Conservation (phyloP, 192 early-diverging fungal species). For the Chytriomyces sp. region DNA sequence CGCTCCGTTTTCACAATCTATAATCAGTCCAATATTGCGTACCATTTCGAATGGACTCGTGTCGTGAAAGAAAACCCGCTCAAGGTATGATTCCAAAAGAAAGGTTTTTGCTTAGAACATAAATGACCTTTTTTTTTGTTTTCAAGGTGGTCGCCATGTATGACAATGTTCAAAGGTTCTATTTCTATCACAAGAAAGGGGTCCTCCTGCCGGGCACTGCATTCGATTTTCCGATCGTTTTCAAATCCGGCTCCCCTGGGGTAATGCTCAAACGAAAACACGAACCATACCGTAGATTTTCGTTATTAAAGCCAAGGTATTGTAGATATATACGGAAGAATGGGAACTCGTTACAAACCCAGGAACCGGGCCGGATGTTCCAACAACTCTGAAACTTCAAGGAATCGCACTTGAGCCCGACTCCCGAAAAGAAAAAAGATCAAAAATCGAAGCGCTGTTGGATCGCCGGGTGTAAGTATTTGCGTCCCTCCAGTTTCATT, state of each 20-base stretch:
- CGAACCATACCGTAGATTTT: neutral
- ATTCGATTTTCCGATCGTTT: slow-evolving; percentile 58
- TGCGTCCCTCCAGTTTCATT: neutral
- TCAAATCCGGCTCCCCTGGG: slow-evolving; percentile 52
- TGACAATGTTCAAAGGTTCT: slow-evolving; percentile 54
- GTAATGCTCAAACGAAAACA: slow-evolving; percentile 9
- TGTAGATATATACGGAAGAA: slow-evolving; percentile 46
- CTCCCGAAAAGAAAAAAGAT: slow-evolving; percentile 33
- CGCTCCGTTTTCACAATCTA: slow-evolving; percentile 53
- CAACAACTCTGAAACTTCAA: slow-evolving; percentile 39
- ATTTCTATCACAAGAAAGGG: slow-evolving; percentile 51
- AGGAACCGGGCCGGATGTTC: slow-evolving; percentile 7
- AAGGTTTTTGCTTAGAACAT: neutral
- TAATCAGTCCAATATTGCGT: slow-evolving; percentile 47
- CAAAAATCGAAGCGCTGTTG: slow-evolving; percentile 36
- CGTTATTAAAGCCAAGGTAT: neutral
- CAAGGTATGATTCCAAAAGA: slow-evolving; percentile 34
- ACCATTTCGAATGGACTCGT: slow-evolving; percentile 51
- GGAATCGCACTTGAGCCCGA: slow-evolving; percentile 58
- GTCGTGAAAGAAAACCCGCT: slow-evolving; percentile 41
- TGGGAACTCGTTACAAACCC: slow-evolving; percentile 46
- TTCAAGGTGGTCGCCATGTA: slow-evolving; percentile 36
- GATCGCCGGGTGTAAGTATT: slow-evolving; percentile 36
- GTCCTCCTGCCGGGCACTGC: slow-evolving; percentile 56
- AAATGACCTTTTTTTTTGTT: neutral